Evolutionary conservation across 495 filamentous ascomycete genomes (phyloP).

Genomic region (Penicillium crystallinum): DNA sequence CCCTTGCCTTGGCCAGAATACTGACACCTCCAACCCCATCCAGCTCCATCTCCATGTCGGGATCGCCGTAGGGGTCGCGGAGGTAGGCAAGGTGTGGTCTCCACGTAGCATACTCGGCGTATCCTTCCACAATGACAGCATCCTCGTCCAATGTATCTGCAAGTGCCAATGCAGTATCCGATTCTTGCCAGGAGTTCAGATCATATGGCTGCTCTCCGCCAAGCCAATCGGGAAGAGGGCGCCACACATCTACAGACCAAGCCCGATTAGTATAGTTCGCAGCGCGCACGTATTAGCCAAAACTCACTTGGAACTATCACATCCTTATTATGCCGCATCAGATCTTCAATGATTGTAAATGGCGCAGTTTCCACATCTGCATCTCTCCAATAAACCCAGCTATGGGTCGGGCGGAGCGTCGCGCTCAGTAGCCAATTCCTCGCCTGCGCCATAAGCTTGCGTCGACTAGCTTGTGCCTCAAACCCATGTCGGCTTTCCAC

Average conservation of each 20-base stretch:
- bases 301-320: constrained; percentile 97
- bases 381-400: constrained; percentile 99
- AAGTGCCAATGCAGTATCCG: constrained; percentile 88
- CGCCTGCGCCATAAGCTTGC: constrained; percentile 97
- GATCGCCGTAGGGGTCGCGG: constrained; percentile 93
- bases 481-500: constrained; percentile 98
- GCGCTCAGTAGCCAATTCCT: constrained; percentile 96
- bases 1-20: constrained; percentile 91
- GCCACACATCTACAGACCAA: constrained; percentile 78
- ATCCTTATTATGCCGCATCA: constrained; percentile 99
- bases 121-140: constrained; percentile 98
- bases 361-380: constrained; percentile 97
- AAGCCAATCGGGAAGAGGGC: constrained; percentile 96
- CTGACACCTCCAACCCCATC: constrained; percentile 97
- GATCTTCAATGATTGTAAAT: constrained; percentile 90
- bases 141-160: constrained; percentile 97
- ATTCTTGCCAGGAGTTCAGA: constrained; percentile 99
- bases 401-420: constrained; percentile 88
- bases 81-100: constrained; percentile 95
- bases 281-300: not conserved
- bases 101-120: constrained; percentile 99
- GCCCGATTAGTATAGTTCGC: not conserved
- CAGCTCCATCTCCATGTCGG: constrained; percentile 99
- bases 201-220: constrained; percentile 99
- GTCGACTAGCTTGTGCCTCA: constrained; percentile 85